Evolutionary conservation across 2,329 filamentous ascomycete species (phyloP).

Genomic region (Aphanoascus verrucosus): DNA sequence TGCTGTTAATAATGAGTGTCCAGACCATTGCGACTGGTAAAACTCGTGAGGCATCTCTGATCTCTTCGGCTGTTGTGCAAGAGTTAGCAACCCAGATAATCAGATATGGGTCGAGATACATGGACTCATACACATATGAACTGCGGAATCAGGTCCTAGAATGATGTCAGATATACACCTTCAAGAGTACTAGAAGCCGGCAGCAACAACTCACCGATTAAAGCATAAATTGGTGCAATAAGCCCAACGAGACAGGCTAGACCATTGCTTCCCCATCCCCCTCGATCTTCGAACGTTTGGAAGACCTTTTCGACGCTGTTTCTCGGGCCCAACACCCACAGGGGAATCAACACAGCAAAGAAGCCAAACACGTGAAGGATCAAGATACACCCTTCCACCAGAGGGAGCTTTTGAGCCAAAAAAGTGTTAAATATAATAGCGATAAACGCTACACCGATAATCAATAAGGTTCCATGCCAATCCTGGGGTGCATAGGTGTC

Average conservation of each 20-base stretch:
- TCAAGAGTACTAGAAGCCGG: neutral
- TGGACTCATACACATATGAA: constrained; percentile 17
- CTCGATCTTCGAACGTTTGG: constrained; percentile 19
- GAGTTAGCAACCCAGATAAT: neutral
- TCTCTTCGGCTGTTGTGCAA: constrained; percentile 29
- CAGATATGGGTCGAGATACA: neutral
- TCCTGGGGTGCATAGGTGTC: constrained; percentile 20
- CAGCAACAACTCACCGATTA: constrained; percentile 18
- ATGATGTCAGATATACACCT: neutral
- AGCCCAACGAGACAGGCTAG: constrained; percentile 23
- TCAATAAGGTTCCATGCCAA: constrained; percentile 25
- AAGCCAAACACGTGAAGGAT: constrained; percentile 26
- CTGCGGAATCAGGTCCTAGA: constrained; percentile 18
- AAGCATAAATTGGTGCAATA: constrained; percentile 17
- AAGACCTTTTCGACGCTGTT: constrained; percentile 21
- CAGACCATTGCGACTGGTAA: constrained; percentile 30
- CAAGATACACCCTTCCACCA: constrained; percentile 25
- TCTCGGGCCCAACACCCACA: constrained; percentile 22
- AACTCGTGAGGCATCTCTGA: constrained; percentile 27
- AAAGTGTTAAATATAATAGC: constrained; percentile 24
- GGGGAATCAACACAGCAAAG: constrained; percentile 26
- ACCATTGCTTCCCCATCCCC: constrained; percentile 22
- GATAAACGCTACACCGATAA: constrained; percentile 19
- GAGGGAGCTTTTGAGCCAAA: constrained; percentile 21
- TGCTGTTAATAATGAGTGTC: constrained; percentile 28